Base-by-base conservation (phyloP, 768 basidiomycete genomes). In the Albatrellus ellisii region DNA sequence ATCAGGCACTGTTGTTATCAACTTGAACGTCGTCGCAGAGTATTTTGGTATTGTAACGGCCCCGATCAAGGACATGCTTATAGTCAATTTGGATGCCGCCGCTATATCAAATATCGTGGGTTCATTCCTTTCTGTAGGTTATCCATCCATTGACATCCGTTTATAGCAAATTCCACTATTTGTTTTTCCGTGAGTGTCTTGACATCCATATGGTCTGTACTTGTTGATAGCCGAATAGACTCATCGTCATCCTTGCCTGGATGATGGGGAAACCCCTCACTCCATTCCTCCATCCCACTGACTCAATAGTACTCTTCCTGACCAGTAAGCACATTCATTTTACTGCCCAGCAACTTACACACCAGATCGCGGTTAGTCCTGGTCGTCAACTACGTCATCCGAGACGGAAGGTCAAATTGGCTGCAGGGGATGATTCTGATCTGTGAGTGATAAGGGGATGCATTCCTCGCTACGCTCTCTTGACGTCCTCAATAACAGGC, bases 31-130 rank as follows among this genome's bases (percentile, higher is more conserved):
- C 49, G 45, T 36, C 26, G 47, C 55, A 64, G 91, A 95, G 55
- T 90, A 92, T 54, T 79, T 79, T 26, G 94, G 88, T 2, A 90
- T 90, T 11, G 86, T 95, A 20, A 81, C 82, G 1, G 90, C 91
- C 6, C 85, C 90, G 0, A 80, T 88, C 45, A 92, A 92, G 60
- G 76, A 81, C 59, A 89, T 91, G 57, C 63, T 95, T 17, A 86
- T 84, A 33, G 69, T 95, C 5, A 86, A 83, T 54, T 66, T 95
- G 43, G 79, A 83, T 20, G 85, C 94, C 18, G 87, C 91, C 17
- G 84, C 89, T n/a, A 84, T 88, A 35, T 82, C 80, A 2, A 80
- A 79, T 49, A 79, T 86, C 26, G 81, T 84, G 53, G 56, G 79
- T 67, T 12, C 6, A 31, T 38, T 39, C 14, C 27, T 15, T 26